These are phyloP conservation scores for Chalaropsis ovoidea DNA, from an alignment of 2,329 filamentous ascomycete genomes.

Conservation along the genomic window DNA sequence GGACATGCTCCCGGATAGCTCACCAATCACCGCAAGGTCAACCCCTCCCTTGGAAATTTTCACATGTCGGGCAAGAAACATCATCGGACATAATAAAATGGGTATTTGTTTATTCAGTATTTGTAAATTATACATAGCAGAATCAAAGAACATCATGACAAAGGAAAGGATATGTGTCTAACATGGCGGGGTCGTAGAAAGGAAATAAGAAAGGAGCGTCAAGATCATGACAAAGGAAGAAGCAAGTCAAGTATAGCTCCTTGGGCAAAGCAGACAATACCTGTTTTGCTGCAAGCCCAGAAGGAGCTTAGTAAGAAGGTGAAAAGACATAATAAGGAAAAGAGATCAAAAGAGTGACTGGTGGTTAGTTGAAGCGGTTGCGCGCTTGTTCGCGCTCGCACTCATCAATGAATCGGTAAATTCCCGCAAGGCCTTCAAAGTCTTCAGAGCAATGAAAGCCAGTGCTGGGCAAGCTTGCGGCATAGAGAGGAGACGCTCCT, in stretches of 20 bases:
- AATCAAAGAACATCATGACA: neutral
- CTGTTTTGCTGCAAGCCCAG: neutral
- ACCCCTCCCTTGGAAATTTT: neutral
- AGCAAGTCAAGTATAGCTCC: constrained; percentile 24
- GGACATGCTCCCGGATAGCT: no score
- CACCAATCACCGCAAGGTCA: no score
- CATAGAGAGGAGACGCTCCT: constrained; percentile 38
- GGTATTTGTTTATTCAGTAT: neutral
- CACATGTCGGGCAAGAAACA: neutral
- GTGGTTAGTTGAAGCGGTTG: constrained; percentile 14
- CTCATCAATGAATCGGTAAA: constrained; percentile 50
- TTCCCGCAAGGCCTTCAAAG: constrained; percentile 47
- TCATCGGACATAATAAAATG: no score
- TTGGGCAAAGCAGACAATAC: neutral
- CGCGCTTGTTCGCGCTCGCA: constrained; percentile 37
- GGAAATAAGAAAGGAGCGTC: constrained; percentile 22
- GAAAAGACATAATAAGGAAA: constrained; percentile 15
- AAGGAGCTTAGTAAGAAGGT: constrained; percentile 9
- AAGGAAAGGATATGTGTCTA: constrained; percentile 14
- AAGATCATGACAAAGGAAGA: constrained; percentile 22
- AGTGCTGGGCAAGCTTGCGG: constrained; percentile 33
- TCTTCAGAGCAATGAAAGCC: constrained; percentile 39
- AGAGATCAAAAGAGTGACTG: constrained; percentile 17
- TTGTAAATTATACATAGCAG: neutral
- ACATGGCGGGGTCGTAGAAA: constrained; percentile 15